Base-by-base conservation (phyloP, 331 rosid species). In the Malus hybrid region DNA sequence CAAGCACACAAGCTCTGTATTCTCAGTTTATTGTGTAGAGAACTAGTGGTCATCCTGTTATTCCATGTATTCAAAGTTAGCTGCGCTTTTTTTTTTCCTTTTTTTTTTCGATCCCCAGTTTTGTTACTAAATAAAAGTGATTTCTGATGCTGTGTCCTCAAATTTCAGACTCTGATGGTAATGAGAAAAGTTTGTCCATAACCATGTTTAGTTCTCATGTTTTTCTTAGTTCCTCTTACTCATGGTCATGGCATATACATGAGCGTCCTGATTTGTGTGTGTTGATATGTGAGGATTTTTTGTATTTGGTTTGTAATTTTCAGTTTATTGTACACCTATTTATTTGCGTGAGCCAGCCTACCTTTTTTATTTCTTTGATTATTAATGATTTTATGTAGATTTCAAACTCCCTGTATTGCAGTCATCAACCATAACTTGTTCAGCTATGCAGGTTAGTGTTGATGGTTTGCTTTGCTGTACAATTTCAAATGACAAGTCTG, bases 391-490 rank as follows among this genome's bases (percentile, higher is more conserved):
- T 2, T 5, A 18, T 32, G 8, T 31, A 34, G 19, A 33, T 13
- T 65, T 39, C 39, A 65, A 42, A 31, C 28, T 61, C 29, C 59
- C 65, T 56, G 56, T 82, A 63, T 74, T 64, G 77, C 81, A 77
- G 84, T 86, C 79, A 46, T 89, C 86, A 85, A 84, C 87, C 81
- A 61, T 90, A 83, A 91, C 87, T 84, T 86, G 85, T 84, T 89
- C 88, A 82, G 88, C 86, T 65, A 16, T 85, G 88, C 99, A 94
- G 99, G 99, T 94, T 86, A 94, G 99, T 76, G 42, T 76, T 78
- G 99, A 94, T 85, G 99, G 99, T 83, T 78, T 92, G 87, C 96
- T 94, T 71, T 94, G 99, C 85, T 90, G 93, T 79, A 92, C 99
- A 59, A 94, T 92, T 87, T 92, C 99, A 68, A 83, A 79, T 78